Evolutionary conservation across 2,329 filamentous ascomycete species (phyloP).

Genomic region (Colletotrichum liriopes): DNA sequence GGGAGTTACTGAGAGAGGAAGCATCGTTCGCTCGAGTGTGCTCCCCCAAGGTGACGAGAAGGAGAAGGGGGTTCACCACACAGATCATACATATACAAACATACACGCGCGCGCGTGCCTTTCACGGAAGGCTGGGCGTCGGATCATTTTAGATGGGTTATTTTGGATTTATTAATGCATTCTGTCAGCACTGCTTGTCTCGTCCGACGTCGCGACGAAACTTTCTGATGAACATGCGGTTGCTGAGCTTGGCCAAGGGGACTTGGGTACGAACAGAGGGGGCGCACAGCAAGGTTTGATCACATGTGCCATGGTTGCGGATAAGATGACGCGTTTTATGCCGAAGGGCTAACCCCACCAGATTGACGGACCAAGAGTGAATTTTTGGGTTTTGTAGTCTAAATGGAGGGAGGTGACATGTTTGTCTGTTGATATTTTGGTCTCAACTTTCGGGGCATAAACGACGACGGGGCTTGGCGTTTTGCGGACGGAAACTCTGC

Average conservation of each 20-base stretch:
- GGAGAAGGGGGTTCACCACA: background rate
- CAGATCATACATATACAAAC: conserved; percentile 7
- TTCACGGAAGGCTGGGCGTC: background rate
- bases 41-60: background rate
- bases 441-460: background rate
- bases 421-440: background rate
- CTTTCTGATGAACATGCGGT: background rate
- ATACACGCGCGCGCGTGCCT: background rate
- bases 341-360: too few relatives aligned
- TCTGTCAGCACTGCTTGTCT: background rate
- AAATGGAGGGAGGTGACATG: background rate
- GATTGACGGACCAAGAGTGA: background rate
- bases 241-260: background rate
- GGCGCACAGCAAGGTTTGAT: background rate
- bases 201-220: background rate
- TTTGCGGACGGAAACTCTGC: background rate
- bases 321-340: background rate
- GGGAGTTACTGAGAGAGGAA: background rate
- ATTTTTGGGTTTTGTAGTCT: background rate
- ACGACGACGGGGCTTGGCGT: background rate
- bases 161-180: conserved; percentile 9
- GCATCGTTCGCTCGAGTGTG: conserved; percentile 2
- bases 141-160: conserved; percentile 1
- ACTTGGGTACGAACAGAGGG: background rate
- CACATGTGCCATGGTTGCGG: background rate